Evolutionary conservation across 2,329 filamentous ascomycete genomes (phyloP), one percentile per base, ranked within the genome.

Genomic region (Lasiodiplodia hormozganensis): DNA sequence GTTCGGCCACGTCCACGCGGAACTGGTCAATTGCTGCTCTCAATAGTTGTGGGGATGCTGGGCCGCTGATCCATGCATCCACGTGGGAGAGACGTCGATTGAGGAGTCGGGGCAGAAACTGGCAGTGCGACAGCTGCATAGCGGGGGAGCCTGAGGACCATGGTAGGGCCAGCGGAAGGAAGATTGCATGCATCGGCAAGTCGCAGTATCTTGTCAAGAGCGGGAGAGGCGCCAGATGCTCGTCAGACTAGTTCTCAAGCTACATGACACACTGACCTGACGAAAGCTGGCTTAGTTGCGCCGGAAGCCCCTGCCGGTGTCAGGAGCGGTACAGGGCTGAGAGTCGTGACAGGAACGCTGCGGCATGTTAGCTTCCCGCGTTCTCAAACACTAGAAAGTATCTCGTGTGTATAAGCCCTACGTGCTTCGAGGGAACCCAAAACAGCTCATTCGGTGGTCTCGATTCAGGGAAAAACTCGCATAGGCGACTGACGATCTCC

Each of bases 61-160:
- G 36, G n/a, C 36, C 60, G 60, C 47, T 38, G 47, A 64, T 64
- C 60, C 52, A 40, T 64, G 60, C 60, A 64, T 31, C 60, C 60
- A 64, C 60, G 60, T 64, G 60, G 60, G 31, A 34, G 12, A 21
- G 31, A 16, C 34, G 40, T 49, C 47, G 28, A 28, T 16, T 64
- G 60, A 18, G 60, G 47, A 64, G 47, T 36, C 51, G 40, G 49
- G 47, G 60, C 60, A 64, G 25, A 40, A 21, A n/a, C 16, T 52
- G 47, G n/a, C 51, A 38, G 60, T 52, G 60, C 58, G 58, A 51
- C 60, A 52, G 43, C 51, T 64, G 60, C 60, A 52, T 34, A 64
- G 23, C n/a, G 7, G 60, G 43, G 31, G 40, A 49, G 40, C 34
- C 28, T 18, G 31, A 36, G 11, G 18, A 14, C 8, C 43, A 49